Evolutionary conservation across 2,329 filamentous ascomycete genomes (phyloP), one percentile per base, ranked within the genome.

Genomic region (Amauroascus niger): DNA sequence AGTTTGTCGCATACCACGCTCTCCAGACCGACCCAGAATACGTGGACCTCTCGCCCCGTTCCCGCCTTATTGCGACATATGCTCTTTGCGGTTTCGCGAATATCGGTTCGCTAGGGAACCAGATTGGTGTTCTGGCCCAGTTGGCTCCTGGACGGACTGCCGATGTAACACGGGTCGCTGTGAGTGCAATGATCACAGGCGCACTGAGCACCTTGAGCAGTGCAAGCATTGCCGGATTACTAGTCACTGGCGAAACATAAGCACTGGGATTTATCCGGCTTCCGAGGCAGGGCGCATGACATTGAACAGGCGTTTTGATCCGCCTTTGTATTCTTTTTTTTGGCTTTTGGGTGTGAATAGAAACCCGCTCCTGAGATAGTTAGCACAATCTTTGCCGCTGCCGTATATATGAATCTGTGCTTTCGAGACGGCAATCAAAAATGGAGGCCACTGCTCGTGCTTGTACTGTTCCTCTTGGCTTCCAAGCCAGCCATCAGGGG

Each of bases 51-150:
- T 82, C 80, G 28, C 73, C 79, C 14, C 87, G 88, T 51, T 88
- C 87, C 22, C 77, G 78, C 44, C 78, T 95, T 60, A 94, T 95
- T 64, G 87, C 85, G 44, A 94, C 87, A 49, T 95, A 95, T 65
- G 86, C 87, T 18, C 79, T 90, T 59, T 94, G 88, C 70, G 76
- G 77, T 24, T 88, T 88, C 67, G 89, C 87, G 58, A 95, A 95
- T 74, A 85, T 95, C 61, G 86, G 86, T 52, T 91, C 87, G 28
- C 79, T 95, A 46, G 88, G 88, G 66, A 91, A 88, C 53, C 88
- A 95, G 71, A 93, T 95, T 57, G 88, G 88, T 74, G 87, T 94
- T 55, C 77, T 95, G 50, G 81, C 84, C 3, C 88, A 94, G 71
- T 80, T 95, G 57, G 84, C 87, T 0, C 88, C 88, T 0, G 76